A percentile compares a stretch with the other conserved stretches of the same genome.
Conservation (phyloP, 768 basidiomycete species). For the Tricholoma hemisulphureum region DNA sequence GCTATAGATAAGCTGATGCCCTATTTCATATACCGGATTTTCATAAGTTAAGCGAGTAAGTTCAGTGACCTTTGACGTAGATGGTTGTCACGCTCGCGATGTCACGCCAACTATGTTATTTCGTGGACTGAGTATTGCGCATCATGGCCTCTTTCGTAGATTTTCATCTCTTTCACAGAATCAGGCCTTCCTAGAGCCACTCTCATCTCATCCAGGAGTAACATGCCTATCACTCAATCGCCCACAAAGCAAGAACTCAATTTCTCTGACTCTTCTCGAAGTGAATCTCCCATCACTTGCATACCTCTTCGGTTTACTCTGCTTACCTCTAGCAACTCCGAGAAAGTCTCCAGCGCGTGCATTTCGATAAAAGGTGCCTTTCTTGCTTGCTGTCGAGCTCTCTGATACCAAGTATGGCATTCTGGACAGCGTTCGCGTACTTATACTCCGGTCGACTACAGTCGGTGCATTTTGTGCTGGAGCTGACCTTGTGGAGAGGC, state of each 20-base stretch:
- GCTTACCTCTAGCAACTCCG: slow-evolving; percentile 56
- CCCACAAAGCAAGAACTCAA: slow-evolving; percentile 84
- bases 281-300: slow-evolving; percentile 33
- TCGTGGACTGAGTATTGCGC: not conserved
- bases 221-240: slow-evolving; percentile 76
- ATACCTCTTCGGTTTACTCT: not conserved
- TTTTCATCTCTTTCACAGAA: slow-evolving; percentile 10
- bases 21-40: too few relatives aligned
- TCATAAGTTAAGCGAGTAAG: too few relatives aligned
- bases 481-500: slow-evolving; percentile 83
- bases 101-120: too few relatives aligned
- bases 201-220: slow-evolving; percentile 59
- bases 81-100: too few relatives aligned
- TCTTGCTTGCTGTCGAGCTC: not conserved
- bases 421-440: slow-evolving; percentile 59
- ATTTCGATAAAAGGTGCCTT: slow-evolving; percentile 61
- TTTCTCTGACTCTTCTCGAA: slow-evolving; percentile 69
- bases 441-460: slow-evolving; percentile 80
- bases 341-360: slow-evolving; percentile 63
- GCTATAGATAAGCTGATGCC: too few relatives aligned
- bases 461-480: slow-evolving; percentile 87
- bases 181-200: slow-evolving; percentile 52
- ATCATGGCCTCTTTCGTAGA: slow-evolving; percentile 7
- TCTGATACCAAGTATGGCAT: slow-evolving; percentile 3
- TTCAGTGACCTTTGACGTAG: too few relatives aligned